A percentile compares a stretch with the other conserved stretches of the same genome.
phyloP scores from a whole-genome alignment of 1,284 basidiomycete species.

The Porodaedalea pini region DNA sequence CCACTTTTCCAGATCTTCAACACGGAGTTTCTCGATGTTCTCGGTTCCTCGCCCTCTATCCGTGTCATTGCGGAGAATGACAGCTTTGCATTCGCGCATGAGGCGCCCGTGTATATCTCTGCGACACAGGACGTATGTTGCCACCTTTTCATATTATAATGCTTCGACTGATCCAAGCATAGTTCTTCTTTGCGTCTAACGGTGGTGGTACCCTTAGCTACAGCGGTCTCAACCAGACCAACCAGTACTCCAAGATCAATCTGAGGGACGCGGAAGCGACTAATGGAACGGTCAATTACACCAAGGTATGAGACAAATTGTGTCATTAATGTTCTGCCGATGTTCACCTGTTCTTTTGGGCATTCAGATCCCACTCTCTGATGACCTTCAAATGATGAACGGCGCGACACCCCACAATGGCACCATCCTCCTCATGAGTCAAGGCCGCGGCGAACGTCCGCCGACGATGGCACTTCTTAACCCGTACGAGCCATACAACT shows the following conservation, averaged over 20 bases:
- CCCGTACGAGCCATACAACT: slow-evolving; percentile 56
- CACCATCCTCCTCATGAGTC: slow-evolving; percentile 60
- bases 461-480: slow-evolving; percentile 64
- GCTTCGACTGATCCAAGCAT: too few relatives aligned
- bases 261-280: slow-evolving; percentile 33
- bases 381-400: slow-evolving; percentile 64
- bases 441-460: slow-evolving; percentile 61
- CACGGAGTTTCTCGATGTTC: slow-evolving; percentile 51
- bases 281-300: slow-evolving; percentile 46
- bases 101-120: slow-evolving; percentile 34
- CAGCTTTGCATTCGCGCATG: slow-evolving; percentile 33
- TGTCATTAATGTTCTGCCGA: too few relatives aligned
- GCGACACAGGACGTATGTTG: slow-evolving; percentile 34
- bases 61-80: slow-evolving; percentile 53
- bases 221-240: slow-evolving; percentile 41
- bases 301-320: slow-evolving; percentile 51
- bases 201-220: slow-evolving; percentile 33
- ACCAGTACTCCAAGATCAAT: slow-evolving; percentile 35
- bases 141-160: slow-evolving; percentile 10
- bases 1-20: slow-evolving; percentile 73
- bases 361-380: slow-evolving; percentile 33
- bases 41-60: slow-evolving; percentile 57
- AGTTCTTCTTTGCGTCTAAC: slow-evolving; percentile 37
- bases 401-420: slow-evolving; percentile 66
- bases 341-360: too few relatives aligned